Conservation (phyloP, 2,329 filamentous ascomycete species). For the Cadophora sp. region DNA sequence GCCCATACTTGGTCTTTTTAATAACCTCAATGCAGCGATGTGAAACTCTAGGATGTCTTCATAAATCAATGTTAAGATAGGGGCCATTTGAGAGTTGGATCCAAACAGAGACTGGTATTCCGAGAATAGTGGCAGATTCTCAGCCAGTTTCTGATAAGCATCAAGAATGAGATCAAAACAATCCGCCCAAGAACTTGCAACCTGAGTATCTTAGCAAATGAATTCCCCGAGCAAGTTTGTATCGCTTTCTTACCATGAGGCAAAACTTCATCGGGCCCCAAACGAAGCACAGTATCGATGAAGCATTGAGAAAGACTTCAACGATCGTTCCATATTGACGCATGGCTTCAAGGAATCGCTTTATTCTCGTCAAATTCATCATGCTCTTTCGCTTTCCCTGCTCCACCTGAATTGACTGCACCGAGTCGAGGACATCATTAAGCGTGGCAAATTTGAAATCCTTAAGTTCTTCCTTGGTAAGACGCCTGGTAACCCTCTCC, state of each 20-base stretch:
- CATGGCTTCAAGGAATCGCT: slow-evolving; percentile 46
- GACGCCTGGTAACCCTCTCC: slow-evolving; percentile 25
- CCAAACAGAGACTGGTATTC: slow-evolving; percentile 45
- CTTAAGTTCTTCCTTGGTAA: slow-evolving; percentile 23
- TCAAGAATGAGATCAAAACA: slow-evolving; percentile 48
- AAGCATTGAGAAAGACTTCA: slow-evolving; percentile 47
- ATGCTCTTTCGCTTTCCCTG: slow-evolving; percentile 39
- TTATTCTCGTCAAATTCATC: slow-evolving; percentile 43
- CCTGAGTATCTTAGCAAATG: slow-evolving; percentile 26
- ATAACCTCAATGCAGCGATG: slow-evolving; percentile 43
- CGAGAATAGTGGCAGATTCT: slow-evolving; percentile 47
- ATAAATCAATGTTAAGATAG: slow-evolving; percentile 46
- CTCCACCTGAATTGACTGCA: slow-evolving; percentile 42
- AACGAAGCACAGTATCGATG: slow-evolving; percentile 45
- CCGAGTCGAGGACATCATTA: slow-evolving; percentile 33
- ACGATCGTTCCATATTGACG: slow-evolving; percentile 47
- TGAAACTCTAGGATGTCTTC: slow-evolving; percentile 51
- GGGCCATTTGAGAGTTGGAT: slow-evolving; percentile 42
- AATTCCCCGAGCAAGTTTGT: no score
- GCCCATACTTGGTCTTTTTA: slow-evolving; percentile 38
- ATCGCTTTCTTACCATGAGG: slow-evolving; percentile 37
- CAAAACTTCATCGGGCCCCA: slow-evolving; percentile 50
- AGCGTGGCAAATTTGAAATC: slow-evolving; percentile 35
- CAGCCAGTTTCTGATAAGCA: slow-evolving; percentile 49
- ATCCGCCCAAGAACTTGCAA: slow-evolving; percentile 45